A percentile compares a stretch with the other conserved stretches of the same genome.
These are phyloP conservation scores for Martiniozyma asiatica DNA, from an alignment of 1,139 yeast species.

Conservation along the genomic window DNA sequence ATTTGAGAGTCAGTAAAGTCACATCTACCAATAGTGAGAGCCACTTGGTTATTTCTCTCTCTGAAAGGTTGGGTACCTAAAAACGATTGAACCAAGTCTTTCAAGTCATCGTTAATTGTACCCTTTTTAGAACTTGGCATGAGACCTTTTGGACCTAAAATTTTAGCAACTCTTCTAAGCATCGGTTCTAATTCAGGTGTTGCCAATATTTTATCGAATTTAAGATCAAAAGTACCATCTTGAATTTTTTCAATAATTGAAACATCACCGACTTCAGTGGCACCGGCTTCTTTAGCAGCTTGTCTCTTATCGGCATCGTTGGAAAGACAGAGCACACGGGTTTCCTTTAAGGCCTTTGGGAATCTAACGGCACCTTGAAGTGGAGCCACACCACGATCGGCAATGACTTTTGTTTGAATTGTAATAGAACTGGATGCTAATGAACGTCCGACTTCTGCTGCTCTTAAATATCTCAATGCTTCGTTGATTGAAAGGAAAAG, in stretches of 20 bases:
- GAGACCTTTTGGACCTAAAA: conserved; percentile 79
- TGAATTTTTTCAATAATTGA: conserved; percentile 56
- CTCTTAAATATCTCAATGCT: conserved; percentile 72
- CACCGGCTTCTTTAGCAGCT: conserved; percentile 47
- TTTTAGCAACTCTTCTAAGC: conserved; percentile 54
- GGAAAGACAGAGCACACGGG: conserved; percentile 60
- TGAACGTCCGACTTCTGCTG: conserved; percentile 83
- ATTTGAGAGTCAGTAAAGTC: conserved; percentile 70
- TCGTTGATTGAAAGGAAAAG: conserved; percentile 59
- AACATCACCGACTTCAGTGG: conserved; percentile 54
- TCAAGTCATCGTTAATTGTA: conserved; percentile 65
- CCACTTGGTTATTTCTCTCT: conserved; percentile 49
- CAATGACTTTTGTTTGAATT: conserved; percentile 53
- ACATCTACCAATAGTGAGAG: conserved; percentile 69
- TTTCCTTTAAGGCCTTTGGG: conserved; percentile 63
- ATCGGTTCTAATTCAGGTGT: conserved; percentile 65
- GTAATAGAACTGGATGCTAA: conserved; percentile 55
- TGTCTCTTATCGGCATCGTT: conserved; percentile 39
- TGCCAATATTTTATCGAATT: conserved; percentile 72
- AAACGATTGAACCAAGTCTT: conserved; percentile 38
- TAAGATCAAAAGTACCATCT: conserved; percentile 36
- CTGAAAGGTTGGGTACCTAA: conserved; percentile 64
- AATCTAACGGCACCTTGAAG: conserved; percentile 61
- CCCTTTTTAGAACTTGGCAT: conserved; percentile 85
- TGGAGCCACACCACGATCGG: conserved; percentile 71